phyloP scores from a whole-genome alignment of 2,329 filamentous ascomycete species.

The Colletotrichum sp. region DNA sequence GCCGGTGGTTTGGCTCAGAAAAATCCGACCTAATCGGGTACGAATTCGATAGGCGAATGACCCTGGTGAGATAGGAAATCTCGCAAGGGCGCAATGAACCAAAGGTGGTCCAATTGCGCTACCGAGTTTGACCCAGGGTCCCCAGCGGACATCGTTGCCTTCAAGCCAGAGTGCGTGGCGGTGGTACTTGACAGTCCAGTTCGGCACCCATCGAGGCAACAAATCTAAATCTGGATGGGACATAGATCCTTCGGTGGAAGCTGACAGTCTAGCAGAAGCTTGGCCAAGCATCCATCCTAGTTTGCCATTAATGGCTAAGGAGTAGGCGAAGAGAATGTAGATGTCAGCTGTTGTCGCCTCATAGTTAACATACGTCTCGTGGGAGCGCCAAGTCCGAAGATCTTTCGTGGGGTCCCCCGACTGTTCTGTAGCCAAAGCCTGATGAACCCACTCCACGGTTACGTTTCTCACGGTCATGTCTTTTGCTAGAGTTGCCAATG shows the following conservation, averaged over 20 bases:
- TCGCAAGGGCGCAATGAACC: not conserved
- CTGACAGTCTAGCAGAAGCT: not conserved
- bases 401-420: not conserved
- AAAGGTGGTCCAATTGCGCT: not conserved
- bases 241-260: accelerated
- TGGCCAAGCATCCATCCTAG: not conserved
- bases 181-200: not conserved
- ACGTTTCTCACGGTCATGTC: not conserved
- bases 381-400: not conserved
- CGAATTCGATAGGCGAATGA: not conserved
- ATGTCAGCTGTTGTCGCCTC: not conserved
- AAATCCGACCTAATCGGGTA: not conserved
- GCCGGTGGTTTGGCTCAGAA: accelerated
- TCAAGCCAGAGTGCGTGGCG: not conserved
- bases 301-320: not conserved
- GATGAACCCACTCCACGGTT: not conserved
- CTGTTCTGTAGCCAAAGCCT: not conserved
- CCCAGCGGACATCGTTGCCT: not conserved
- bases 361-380: not conserved
- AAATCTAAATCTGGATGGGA: not conserved
- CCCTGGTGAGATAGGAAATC: not conserved
- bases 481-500: not conserved
- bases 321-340: not conserved
- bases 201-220: not conserved
- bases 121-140: not conserved